Percentiles rank a stretch among this genome's conserved stretches.
These are phyloP conservation scores for Articulospora tetracladia DNA, from an alignment of 495 filamentous ascomycete species.

Conservation along the genomic window DNA sequence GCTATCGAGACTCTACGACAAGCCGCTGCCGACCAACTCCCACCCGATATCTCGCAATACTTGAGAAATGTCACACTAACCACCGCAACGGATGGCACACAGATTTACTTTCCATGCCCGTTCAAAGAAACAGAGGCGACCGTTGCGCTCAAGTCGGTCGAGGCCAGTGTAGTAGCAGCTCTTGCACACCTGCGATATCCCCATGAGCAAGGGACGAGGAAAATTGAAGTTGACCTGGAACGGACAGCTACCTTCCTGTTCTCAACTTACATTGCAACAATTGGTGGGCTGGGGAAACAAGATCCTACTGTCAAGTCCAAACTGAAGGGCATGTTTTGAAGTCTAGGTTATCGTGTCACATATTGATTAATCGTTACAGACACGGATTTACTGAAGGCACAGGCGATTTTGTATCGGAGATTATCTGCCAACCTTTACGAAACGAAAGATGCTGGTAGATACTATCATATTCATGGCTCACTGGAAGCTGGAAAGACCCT, in stretches of 20 bases:
- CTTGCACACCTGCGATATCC: constrained; percentile 54
- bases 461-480: constrained; percentile 77
- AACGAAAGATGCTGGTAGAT: constrained; percentile 60
- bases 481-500: constrained; percentile 65
- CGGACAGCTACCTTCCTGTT: constrained; percentile 63
- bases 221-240: constrained; percentile 59
- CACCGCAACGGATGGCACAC: constrained; percentile 22
- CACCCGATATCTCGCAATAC: constrained; percentile 25
- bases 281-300: constrained; percentile 64
- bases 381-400: constrained; percentile 65
- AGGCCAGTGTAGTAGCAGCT: constrained; percentile 61
- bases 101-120: constrained; percentile 54
- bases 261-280: constrained; percentile 67
- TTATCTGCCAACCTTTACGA: constrained; percentile 74
- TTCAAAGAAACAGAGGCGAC: constrained; percentile 68
- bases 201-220: constrained; percentile 31
- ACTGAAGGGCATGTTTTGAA: constrained; percentile 5
- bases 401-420: constrained; percentile 68
- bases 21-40: constrained; percentile 25
- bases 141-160: constrained; percentile 65
- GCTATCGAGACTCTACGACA: constrained; percentile 9
- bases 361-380: constrained; percentile 38
- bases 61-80: constrained; percentile 27
- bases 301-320: constrained; percentile 51
- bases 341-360: background rate